Percentiles rank a stretch among this genome's conserved stretches.
Conservation (phyloP, 192 early-diverging fungal species). For the Pilobolus umbonatus region DNA sequence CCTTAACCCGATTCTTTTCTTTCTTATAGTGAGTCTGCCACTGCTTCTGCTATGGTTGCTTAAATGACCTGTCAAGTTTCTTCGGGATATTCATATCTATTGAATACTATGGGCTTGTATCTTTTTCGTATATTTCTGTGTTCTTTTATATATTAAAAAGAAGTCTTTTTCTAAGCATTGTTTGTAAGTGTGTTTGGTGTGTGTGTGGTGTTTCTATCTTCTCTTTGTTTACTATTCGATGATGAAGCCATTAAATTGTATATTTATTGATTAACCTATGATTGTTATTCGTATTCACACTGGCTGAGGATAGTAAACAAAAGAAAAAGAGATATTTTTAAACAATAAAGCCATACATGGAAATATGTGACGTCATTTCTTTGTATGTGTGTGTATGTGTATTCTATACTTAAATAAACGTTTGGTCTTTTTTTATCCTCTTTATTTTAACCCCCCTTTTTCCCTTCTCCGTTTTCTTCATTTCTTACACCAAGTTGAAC, state of each 20-base stretch:
- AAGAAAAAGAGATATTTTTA: too few species aligned
- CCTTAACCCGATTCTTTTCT: constrained; percentile 35
- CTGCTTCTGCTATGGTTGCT: constrained; percentile 34
- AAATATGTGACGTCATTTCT: not conserved
- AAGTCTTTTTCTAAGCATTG: too few species aligned
- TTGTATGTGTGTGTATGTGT: not conserved
- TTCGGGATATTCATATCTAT: too few species aligned
- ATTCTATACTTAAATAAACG: not conserved
- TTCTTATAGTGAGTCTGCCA: constrained; percentile 43
- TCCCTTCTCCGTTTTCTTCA: not conserved
- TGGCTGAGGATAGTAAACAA: constrained; percentile 17
- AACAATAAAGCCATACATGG: not conserved
- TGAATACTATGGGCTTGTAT: too few species aligned
- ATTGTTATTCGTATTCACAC: constrained; percentile 14
- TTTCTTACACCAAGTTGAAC: too few species aligned
- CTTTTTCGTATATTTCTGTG: too few species aligned
- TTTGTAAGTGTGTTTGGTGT: too few species aligned
- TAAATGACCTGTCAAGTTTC: constrained; percentile 6
- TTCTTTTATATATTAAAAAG: too few species aligned
- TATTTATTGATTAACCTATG: constrained; percentile 3
- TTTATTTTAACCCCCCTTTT: not conserved
- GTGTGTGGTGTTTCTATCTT: not conserved
- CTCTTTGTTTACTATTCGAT: not conserved
- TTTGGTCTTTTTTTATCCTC: not conserved
- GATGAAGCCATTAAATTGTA: not conserved